phyloP scores from a whole-genome alignment of 2,329 filamentous ascomycete genomes.

The Microdochium trichocladiopsis region DNA sequence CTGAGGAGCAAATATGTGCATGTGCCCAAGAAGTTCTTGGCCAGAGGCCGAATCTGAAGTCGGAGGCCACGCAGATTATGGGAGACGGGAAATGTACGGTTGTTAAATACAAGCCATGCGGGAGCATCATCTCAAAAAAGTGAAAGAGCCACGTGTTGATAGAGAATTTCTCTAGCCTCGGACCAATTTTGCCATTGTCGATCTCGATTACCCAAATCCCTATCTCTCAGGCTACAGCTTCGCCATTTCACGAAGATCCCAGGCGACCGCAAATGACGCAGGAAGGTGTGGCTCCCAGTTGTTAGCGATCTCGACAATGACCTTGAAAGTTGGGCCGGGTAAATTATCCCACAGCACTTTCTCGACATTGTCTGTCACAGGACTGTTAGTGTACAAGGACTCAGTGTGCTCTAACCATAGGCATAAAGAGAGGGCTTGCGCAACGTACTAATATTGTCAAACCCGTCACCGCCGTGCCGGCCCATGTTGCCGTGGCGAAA shows the following conservation, averaged over 20 bases:
- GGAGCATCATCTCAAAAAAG: too few relatives aligned
- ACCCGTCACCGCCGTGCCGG: not conserved
- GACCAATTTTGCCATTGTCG: too few relatives aligned
- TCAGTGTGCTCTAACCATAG: too few relatives aligned
- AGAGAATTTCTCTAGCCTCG: too few relatives aligned
- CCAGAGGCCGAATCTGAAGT: conserved; percentile 17
- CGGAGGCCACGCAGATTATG: too few relatives aligned
- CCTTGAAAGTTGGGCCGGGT: not conserved
- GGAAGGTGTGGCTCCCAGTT: not conserved
- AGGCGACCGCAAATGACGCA: not conserved
- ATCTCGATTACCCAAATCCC: too few relatives aligned
- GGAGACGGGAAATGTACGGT: too few relatives aligned
- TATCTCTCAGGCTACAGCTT: too few relatives aligned
- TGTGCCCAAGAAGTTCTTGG: conserved; percentile 23
- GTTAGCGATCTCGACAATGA: not conserved
- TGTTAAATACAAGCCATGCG: too few relatives aligned
- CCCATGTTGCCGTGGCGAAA: not conserved
- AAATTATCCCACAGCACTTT: not conserved
- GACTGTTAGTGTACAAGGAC: too few relatives aligned
- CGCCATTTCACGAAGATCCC: not conserved
- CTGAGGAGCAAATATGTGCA: conserved; percentile 25
- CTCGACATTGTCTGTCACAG: not conserved
- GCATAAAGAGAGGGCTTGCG: not conserved
- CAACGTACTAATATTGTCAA: not conserved
- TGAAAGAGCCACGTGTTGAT: too few relatives aligned